These are phyloP conservation scores for Orbilia brochopaga DNA, from an alignment of 2,329 filamentous ascomycete genomes.

Conservation along the genomic window DNA sequence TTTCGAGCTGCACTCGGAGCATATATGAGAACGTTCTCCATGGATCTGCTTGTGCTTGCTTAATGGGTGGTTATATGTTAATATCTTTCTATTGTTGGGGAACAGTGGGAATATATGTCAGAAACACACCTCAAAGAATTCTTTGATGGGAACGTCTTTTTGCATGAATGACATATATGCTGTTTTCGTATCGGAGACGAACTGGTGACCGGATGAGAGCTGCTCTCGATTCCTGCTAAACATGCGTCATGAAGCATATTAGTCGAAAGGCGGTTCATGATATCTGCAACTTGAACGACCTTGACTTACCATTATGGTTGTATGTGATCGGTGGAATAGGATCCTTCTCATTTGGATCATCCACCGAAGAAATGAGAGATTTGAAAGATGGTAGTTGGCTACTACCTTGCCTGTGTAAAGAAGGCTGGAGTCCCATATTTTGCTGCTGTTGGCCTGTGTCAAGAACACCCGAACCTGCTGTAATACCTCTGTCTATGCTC, in stretches of 20 bases:
- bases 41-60: constrained; percentile 50
- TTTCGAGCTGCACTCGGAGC: constrained; percentile 37
- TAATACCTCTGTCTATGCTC: constrained; percentile 22
- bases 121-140: constrained; percentile 25
- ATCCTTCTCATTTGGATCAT: constrained; percentile 45
- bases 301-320: constrained; percentile 19
- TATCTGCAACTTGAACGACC: neutral
- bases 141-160: constrained; percentile 42
- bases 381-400: constrained; percentile 36
- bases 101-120: neutral
- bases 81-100: neutral
- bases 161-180: constrained; percentile 38
- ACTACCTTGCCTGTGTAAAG: constrained; percentile 31
- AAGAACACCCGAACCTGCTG: constrained; percentile 3
- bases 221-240: constrained; percentile 11
- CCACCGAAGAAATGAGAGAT: constrained; percentile 41
- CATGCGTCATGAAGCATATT: neutral
- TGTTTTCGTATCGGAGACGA: constrained; percentile 41
- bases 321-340: constrained; percentile 36
- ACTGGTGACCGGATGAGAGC: constrained; percentile 20
- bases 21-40: constrained; percentile 42
- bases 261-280: neutral
- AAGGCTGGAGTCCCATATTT: constrained; percentile 23
- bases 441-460: constrained; percentile 26
- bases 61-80: neutral